These are phyloP conservation scores for Fusarium continuum DNA, from an alignment of 2,329 filamentous ascomycete genomes.

Conservation along the genomic window DNA sequence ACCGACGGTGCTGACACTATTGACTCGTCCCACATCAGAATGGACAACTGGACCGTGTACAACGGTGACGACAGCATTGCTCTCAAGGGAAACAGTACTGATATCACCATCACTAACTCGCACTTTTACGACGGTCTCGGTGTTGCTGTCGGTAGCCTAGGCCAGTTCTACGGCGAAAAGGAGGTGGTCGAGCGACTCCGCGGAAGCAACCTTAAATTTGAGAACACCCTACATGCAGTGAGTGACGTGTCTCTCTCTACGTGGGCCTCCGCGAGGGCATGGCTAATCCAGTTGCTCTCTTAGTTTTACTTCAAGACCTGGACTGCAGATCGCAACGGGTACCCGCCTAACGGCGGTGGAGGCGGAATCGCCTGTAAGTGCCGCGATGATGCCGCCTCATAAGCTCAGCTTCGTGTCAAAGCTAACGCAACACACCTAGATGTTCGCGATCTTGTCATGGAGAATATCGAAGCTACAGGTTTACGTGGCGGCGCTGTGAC, in stretches of 20 bases:
- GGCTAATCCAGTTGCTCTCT: too few relatives aligned
- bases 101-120: constrained; percentile 60
- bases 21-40: constrained; percentile 60
- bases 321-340: constrained; percentile 58
- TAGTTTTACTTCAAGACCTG: constrained; percentile 68
- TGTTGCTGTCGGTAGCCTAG: constrained; percentile 66
- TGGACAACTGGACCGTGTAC: constrained; percentile 58
- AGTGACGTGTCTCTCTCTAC: too few relatives aligned
- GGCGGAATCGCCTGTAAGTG: constrained; percentile 51
- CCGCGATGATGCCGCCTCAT: too few relatives aligned
- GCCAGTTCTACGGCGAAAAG: constrained; percentile 59
- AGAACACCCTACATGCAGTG: constrained; percentile 58
- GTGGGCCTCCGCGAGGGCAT: too few relatives aligned
- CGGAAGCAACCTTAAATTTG: constrained; percentile 57
- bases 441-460: not conserved
- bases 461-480: not conserved
- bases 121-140: constrained; percentile 60
- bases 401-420: too few relatives aligned
- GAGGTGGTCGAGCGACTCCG: constrained; percentile 61
- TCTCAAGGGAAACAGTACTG: constrained; percentile 64
- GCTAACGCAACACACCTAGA: not conserved
- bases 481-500: not conserved
- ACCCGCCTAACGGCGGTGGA: constrained; percentile 62
- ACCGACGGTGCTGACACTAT: constrained; percentile 62
- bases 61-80: constrained; percentile 54